These are phyloP conservation scores for Pezicula neosporulosa DNA, from an alignment of 2,329 filamentous ascomycete genomes.

Conservation along the genomic window DNA sequence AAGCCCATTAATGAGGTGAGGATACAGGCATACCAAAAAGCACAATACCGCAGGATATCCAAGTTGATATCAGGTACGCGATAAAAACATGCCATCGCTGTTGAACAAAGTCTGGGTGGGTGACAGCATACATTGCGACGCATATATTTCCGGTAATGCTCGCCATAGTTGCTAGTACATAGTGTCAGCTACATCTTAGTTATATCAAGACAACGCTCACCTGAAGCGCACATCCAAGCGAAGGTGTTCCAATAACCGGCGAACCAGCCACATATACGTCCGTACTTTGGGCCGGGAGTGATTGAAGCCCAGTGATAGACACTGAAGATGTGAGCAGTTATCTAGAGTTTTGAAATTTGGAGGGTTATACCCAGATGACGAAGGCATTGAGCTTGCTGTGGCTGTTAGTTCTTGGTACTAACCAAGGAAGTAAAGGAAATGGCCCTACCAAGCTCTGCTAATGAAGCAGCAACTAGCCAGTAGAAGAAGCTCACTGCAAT, in stretches of 20 bases:
- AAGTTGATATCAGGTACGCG: slow-evolving; percentile 36
- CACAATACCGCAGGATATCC: slow-evolving; percentile 35
- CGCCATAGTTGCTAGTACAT: slow-evolving; percentile 16
- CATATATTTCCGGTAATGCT: slow-evolving; percentile 8
- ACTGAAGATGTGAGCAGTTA: no score
- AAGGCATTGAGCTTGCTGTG: background rate
- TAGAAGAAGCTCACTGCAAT: slow-evolving; percentile 47
- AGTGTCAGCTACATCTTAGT: slow-evolving; percentile 7
- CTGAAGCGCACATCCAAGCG: slow-evolving; percentile 44
- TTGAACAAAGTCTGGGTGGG: slow-evolving; percentile 28
- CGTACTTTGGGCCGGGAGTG: slow-evolving; percentile 41
- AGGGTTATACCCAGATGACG: slow-evolving; percentile 13
- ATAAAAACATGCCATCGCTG: slow-evolving; percentile 42
- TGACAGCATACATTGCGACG: slow-evolving; percentile 16
- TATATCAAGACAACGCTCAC: background rate
- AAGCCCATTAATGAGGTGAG: no score
- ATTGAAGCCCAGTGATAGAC: slow-evolving; percentile 51
- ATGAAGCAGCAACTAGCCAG: slow-evolving; percentile 44
- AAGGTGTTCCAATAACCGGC: slow-evolving; percentile 50
- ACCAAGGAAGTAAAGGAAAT: slow-evolving; percentile 36
- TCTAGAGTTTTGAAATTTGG: no score
- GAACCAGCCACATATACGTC: slow-evolving; percentile 43
- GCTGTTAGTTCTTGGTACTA: slow-evolving; percentile 2
- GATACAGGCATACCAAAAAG: background rate
- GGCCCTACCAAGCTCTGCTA: slow-evolving; percentile 45